A percentile compares a stretch with the other conserved stretches of the same genome.
phyloP scores from a whole-genome alignment of 1,139 yeast species.

The Hemisphaericaspora subhashii region DNA sequence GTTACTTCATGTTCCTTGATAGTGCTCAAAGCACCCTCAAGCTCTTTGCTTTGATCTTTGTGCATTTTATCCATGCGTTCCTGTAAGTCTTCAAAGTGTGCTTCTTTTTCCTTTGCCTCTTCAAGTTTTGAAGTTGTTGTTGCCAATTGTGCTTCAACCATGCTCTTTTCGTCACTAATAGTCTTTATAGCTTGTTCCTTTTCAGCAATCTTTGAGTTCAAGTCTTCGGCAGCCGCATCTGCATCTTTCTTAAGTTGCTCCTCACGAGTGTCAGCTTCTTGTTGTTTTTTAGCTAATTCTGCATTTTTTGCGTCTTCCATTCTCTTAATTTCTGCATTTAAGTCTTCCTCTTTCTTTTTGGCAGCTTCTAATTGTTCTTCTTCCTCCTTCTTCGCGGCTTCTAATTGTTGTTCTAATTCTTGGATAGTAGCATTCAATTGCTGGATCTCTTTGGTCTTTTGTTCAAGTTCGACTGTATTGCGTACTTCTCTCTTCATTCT shows the following conservation, averaged over 20 bases:
- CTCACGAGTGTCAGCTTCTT: conserved; percentile 1
- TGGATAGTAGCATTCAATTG: not conserved
- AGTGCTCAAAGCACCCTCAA: too few relatives aligned
- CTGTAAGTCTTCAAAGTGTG: not conserved
- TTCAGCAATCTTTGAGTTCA: not conserved
- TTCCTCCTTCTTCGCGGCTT: not conserved
- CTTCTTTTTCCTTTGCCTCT: not conserved
- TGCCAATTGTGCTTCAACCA: not conserved
- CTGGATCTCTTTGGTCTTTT: not conserved
- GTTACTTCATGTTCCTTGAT: conserved; percentile 1
- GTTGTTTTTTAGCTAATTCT: not conserved
- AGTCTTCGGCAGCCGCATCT: not conserved
- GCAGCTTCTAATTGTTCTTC: conserved; percentile 1
- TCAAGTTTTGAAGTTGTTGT: not conserved
- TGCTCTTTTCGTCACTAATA: not conserved
- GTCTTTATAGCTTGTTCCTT: not conserved
- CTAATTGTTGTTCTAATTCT: conserved; percentile 2
- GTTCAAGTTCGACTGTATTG: not conserved
- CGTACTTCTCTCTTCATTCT: not conserved
- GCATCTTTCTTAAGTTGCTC: not conserved
- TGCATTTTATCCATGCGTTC: not conserved
- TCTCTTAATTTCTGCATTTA: not conserved
- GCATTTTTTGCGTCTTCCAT: not conserved
- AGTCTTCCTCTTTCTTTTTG: conserved; percentile 1
- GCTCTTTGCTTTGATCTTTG: not conserved